Evolutionary conservation across 805 yeast genomes (phyloP).

Genomic region (Wickerhamiella domercqiae): DNA sequence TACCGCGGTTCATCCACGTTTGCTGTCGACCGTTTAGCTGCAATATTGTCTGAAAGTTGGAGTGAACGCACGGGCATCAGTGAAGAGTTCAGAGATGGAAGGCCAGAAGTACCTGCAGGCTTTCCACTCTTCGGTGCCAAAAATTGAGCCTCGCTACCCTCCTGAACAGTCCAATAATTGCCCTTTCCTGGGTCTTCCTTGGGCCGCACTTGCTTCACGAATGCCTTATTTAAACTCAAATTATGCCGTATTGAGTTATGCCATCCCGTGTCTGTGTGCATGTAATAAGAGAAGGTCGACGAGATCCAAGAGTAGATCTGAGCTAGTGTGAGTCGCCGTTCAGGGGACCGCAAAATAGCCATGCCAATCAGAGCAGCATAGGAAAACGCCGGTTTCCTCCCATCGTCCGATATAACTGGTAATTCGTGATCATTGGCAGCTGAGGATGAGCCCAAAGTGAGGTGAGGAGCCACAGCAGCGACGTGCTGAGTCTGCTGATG

Average conservation of each 20-base stretch:
- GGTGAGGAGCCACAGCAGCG: neutral
- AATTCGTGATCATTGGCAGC: conserved; percentile 19
- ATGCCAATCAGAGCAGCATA: conserved; percentile 88
- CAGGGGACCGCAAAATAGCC: conserved; percentile 74
- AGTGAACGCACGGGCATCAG: no score
- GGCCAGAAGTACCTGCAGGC: no score
- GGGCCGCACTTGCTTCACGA: conserved; percentile 78
- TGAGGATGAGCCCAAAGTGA: neutral
- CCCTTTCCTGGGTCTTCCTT: conserved; percentile 43
- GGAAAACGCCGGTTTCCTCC: conserved; percentile 79
- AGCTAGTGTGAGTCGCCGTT: conserved; percentile 53
- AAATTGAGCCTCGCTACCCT: conserved; percentile 72
- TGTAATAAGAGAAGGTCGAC: conserved; percentile 67
- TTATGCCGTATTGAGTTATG: conserved; percentile 95
- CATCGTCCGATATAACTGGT: conserved; percentile 36
- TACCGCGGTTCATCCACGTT: no score
- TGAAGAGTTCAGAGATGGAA: no score
- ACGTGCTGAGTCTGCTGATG: neutral
- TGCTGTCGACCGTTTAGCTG: no score
- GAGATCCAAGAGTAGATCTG: conserved; percentile 91
- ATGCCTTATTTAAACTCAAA: conserved; percentile 82
- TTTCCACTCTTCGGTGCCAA: no score
- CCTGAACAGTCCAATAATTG: conserved; percentile 82
- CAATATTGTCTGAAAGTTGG: no score
- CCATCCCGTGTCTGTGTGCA: conserved; percentile 85